phyloP scores from a whole-genome alignment of 2,329 filamentous ascomycete genomes.

The Cytospora mali region DNA sequence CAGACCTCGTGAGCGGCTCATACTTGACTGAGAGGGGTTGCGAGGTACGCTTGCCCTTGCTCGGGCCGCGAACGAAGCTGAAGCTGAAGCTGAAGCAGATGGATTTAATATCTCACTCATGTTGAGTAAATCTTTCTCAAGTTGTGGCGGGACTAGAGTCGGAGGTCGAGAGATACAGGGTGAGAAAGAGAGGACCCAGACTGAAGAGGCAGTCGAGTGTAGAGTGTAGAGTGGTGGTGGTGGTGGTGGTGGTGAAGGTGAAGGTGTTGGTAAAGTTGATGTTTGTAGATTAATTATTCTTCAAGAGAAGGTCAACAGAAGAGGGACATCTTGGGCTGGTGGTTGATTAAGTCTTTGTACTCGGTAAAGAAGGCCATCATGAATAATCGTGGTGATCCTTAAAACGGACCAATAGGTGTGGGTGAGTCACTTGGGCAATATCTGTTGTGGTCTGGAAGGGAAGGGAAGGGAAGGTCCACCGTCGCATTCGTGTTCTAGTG shows the following conservation, averaged over 20 bases:
- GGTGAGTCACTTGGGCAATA: not conserved
- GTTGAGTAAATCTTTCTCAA: not conserved
- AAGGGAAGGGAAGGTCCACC: not conserved
- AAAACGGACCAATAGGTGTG: not conserved
- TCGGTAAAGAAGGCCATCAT: constrained; percentile 6
- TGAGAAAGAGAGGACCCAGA: not conserved
- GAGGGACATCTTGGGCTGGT: constrained; percentile 1
- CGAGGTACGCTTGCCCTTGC: not conserved
- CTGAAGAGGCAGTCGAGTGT: not conserved
- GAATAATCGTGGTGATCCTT: not conserved
- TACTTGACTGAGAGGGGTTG: not conserved
- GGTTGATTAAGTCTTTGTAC: constrained; percentile 5
- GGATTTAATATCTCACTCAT: not conserved
- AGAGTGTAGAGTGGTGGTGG: not conserved
- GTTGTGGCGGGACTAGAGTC: not conserved
- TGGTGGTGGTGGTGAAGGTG: not conserved
- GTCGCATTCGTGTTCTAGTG: no score
- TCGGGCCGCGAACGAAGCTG: not conserved
- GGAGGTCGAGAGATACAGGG: no score
- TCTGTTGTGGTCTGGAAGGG: not conserved
- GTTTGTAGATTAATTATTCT: not conserved
- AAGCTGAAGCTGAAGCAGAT: not conserved
- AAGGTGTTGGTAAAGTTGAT: not conserved
- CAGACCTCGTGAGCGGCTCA: not conserved
- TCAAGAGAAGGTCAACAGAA: not conserved